Evolutionary conservation across 176 grass and related monocot genomes (phyloP), one percentile per base, ranked within the genome.

Genomic region (Dactylis glomerata): DNA sequence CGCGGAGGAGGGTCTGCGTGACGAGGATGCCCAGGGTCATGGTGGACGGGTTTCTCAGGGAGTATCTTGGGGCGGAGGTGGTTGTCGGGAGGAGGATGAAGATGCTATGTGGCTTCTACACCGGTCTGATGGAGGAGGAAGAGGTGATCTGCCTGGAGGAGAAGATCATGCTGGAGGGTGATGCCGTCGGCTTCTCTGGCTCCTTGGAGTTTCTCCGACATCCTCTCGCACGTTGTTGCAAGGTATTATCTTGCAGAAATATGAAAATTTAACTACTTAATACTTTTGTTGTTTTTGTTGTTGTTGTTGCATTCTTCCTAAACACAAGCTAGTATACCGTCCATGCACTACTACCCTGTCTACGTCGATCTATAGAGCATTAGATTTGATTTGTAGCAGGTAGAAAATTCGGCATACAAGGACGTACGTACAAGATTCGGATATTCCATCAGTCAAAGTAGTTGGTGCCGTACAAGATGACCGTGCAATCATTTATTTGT

Each of bases 1-100:
- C 71, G 44, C 28, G 45, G 4, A 64, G 38, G 68, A 73, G 34
- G n/a, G 87, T 92, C 10, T 92, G 83, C 36, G 67, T 85, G 1
- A 78, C 52, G 4, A 85, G 27, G 9, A 51, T 97, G 92, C 94
- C 94, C 0, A 79, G 86, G 62, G 90, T 97, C 7, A 97, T 97
- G 90, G 83, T 94, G 13, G 94, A 97, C 5, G 80, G 74, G 3
- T 92, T 97, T 66, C 42, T 94, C 2, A 62, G 62, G 65, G 90
- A 92, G 76, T 92, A 92, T 14, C 5, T 94, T 24, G 81, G 63
- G 20, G 73, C 81, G 2, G 83, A 89, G 22, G 19, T 23, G 50
- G 94, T 96, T 1, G 58, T 80, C 0, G 94, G 64, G 0, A 87
- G 73, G 72, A 86, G 92, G 88, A 68, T 97, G 85, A 83, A 74